These are phyloP conservation scores for Dendrocalamus latiflorus DNA, from an alignment of 202 grass and related monocot species.

Conservation along the genomic window DNA sequence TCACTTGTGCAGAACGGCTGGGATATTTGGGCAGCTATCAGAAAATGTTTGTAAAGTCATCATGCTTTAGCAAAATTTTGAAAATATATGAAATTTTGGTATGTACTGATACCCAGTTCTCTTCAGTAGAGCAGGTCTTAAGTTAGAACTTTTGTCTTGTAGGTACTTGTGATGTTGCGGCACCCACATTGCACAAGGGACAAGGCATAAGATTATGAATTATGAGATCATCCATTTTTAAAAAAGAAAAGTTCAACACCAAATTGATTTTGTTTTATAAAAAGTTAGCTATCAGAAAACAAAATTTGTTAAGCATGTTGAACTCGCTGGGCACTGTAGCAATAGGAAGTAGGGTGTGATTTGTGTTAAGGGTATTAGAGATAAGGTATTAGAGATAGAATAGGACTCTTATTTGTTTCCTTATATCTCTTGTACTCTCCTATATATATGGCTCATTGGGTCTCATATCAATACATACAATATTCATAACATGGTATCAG, in stretches of 20 bases:
- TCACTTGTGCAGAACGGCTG: constrained; percentile 17
- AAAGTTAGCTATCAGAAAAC: neutral
- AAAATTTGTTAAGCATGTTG: neutral
- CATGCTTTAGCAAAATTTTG: constrained; percentile 21
- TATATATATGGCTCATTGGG: no score
- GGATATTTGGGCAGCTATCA: constrained; percentile 10
- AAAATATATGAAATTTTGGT: constrained; percentile 28
- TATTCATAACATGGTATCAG: no score
- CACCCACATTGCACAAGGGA: neutral
- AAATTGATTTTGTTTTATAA: neutral
- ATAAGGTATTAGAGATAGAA: no score
- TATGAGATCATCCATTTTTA: no score
- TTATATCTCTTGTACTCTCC: no score
- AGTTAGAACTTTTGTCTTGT: neutral
- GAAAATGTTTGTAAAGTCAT: constrained; percentile 18
- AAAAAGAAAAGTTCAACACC: neutral
- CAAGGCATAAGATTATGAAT: neutral
- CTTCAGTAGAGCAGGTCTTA: constrained; percentile 1
- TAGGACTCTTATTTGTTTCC: no score
- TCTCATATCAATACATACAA: no score
- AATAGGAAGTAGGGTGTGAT: constrained; percentile 6
- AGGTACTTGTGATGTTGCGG: neutral
- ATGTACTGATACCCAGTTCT: constrained; percentile 18
- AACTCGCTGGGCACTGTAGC: neutral
- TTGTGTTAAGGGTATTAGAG: no score